These are phyloP conservation scores for Nannochloropsis gaditana DNA, from an alignment of 108 stramenopile genomes.

Conservation along the genomic window DNA sequence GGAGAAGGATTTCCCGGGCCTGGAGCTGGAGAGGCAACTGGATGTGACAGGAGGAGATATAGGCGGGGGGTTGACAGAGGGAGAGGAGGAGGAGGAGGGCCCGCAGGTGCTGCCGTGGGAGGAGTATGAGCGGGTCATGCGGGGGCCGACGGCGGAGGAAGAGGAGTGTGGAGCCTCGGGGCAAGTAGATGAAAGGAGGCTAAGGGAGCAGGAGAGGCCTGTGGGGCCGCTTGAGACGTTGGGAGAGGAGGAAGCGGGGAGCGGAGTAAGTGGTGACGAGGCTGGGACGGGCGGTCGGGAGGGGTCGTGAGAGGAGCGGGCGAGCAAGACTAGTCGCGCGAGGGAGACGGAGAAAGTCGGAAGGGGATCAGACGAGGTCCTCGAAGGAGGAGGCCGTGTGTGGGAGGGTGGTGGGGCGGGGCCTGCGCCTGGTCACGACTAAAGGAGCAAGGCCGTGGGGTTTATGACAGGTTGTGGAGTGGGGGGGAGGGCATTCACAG, in stretches of 20 bases:
- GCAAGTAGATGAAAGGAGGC: neutral
- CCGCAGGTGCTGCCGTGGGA: conserved; percentile 16
- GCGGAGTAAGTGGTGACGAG: neutral
- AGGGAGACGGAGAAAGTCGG: too few relatives aligned
- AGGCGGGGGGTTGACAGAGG: neutral
- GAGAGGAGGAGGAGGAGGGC: neutral
- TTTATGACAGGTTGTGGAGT: too few relatives aligned
- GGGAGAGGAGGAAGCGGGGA: neutral
- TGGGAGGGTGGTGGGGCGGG: too few relatives aligned
- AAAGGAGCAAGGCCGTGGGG: too few relatives aligned
- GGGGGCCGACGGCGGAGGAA: neutral
- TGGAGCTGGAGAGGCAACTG: neutral
- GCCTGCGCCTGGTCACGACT: too few relatives aligned
- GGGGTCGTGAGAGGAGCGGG: neutral
- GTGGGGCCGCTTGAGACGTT: neutral
- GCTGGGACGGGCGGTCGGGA: neutral
- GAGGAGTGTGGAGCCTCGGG: neutral
- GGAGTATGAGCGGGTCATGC: neutral
- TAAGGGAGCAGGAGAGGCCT: neutral
- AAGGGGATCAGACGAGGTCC: too few relatives aligned
- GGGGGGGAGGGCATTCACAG: too few relatives aligned
- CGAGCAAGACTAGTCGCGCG: too few relatives aligned
- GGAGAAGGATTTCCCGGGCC: neutral
- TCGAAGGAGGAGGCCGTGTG: too few relatives aligned
- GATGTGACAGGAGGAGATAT: neutral